These are phyloP conservation scores for Stropharia rugosoannulata DNA, from an alignment of 768 basidiomycete species.

Conservation along the genomic window DNA sequence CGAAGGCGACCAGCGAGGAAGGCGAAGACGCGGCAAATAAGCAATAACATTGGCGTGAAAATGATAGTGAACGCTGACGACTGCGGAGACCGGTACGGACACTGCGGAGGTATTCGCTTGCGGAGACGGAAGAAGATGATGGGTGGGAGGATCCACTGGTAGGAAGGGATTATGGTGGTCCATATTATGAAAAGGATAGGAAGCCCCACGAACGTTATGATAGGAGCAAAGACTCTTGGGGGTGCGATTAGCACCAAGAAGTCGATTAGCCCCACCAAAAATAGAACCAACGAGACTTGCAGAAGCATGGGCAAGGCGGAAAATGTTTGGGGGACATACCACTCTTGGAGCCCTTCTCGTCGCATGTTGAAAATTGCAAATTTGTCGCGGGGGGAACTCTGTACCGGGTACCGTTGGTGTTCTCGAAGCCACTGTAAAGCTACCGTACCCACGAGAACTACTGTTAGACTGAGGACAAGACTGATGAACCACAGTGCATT, in stretches of 20 bases:
- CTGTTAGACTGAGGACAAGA: constrained; percentile 13
- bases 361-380: constrained; percentile 24
- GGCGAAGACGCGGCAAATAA: background rate
- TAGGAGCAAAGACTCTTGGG: constrained; percentile 15
- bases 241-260: constrained; percentile 19
- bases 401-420: constrained; percentile 10
- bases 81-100: constrained; percentile 3
- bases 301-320: constrained; percentile 25
- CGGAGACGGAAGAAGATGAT: background rate
- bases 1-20: background rate
- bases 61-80: background rate
- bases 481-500: constrained; percentile 17
- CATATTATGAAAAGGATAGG: constrained; percentile 15
- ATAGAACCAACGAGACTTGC: constrained; percentile 26
- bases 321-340: constrained; percentile 26
- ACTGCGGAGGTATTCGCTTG: background rate
- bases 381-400: constrained; percentile 5
- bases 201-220: constrained; percentile 18
- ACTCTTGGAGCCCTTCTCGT: constrained; percentile 19
- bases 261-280: constrained; percentile 24
- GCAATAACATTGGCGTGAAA: background rate
- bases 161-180: constrained; percentile 23
- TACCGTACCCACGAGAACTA: constrained; percentile 13
- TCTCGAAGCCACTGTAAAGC: constrained; percentile 18
- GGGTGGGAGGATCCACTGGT: constrained; percentile 11